Conservation (phyloP, 2,329 filamentous ascomycete species). For the Fusarium sp. region DNA sequence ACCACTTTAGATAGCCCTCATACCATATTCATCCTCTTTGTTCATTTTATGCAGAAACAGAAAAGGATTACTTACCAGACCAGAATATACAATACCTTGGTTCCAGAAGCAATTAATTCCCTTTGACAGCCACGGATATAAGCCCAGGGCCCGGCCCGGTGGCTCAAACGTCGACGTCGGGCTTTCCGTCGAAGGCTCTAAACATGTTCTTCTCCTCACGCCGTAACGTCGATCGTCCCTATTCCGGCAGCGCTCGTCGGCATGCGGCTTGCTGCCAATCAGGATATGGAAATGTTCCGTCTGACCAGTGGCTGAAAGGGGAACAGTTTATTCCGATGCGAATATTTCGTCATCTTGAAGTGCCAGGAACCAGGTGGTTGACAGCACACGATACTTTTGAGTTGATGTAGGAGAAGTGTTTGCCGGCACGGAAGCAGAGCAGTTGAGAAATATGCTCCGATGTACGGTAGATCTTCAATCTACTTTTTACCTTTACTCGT, state of each 20-base stretch:
- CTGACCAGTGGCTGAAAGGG: background rate
- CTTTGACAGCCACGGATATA: slow-evolving; percentile 5
- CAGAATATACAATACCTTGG: slow-evolving; percentile 2
- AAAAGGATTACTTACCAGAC: background rate
- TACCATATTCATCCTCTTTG: slow-evolving; percentile 6
- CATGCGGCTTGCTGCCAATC: background rate
- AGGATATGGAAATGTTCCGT: background rate
- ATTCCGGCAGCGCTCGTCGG: slow-evolving; percentile 13
- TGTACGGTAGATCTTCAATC: background rate
- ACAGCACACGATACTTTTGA: background rate
- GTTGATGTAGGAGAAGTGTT: slow-evolving; percentile 5
- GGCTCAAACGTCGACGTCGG: slow-evolving; percentile 31
- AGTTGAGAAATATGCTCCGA: background rate
- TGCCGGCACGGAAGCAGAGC: background rate
- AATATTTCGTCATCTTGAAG: background rate
- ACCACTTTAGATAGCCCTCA: slow-evolving; percentile 3
- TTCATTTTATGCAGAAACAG: background rate
- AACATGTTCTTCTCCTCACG: slow-evolving; percentile 9
- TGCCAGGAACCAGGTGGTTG: background rate
- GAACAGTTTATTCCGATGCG: slow-evolving; percentile 2
- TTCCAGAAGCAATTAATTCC: slow-evolving; percentile 24
- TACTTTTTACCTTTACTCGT: slow-evolving; percentile 10
- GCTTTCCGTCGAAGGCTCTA: slow-evolving; percentile 8
- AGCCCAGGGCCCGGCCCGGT: slow-evolving; percentile 24
- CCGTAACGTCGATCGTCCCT: slow-evolving; percentile 9